Evolutionary conservation across 2,329 filamentous ascomycete genomes (phyloP).

Genomic region (Fragosphaeria purpurea): DNA sequence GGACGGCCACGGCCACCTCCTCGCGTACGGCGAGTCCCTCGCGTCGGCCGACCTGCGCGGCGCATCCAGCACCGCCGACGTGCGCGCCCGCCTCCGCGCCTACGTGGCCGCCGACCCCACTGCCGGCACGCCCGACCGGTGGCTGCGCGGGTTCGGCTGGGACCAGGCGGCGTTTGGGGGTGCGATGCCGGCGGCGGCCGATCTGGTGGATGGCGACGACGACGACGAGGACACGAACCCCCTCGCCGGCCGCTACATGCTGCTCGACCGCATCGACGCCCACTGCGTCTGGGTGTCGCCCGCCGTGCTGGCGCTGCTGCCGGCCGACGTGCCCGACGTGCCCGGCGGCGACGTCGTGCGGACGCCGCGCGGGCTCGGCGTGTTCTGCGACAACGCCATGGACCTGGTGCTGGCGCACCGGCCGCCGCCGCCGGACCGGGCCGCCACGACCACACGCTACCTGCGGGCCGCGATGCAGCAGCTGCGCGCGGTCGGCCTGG

Average conservation of each 20-base stretch:
- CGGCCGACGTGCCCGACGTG: constrained; percentile 38
- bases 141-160: constrained; percentile 61
- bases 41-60: constrained; percentile 57
- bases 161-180: constrained; percentile 55
- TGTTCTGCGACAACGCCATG: constrained; percentile 68
- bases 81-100: constrained; percentile 37
- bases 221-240: constrained; percentile 44
- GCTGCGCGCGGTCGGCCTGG: constrained; percentile 54
- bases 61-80: constrained; percentile 42
- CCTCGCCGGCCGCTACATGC: constrained; percentile 50
- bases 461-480: constrained; percentile 50
- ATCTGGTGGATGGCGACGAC: constrained; percentile 25
- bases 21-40: constrained; percentile 56
- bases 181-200: constrained; percentile 52
- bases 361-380: constrained; percentile 52
- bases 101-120: constrained; percentile 42
- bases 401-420: constrained; percentile 47
- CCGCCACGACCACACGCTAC: constrained; percentile 41
- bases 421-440: constrained; percentile 46
- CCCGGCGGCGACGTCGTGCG: constrained; percentile 55
- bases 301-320: constrained; percentile 51
- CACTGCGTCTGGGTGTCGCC: constrained; percentile 62
- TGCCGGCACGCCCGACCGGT: constrained; percentile 43
- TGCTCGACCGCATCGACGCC: constrained; percentile 60
- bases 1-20: constrained; percentile 60